Evolutionary conservation across 306 rosid species (phyloP).

Genomic region (Alnus rubra): DNA sequence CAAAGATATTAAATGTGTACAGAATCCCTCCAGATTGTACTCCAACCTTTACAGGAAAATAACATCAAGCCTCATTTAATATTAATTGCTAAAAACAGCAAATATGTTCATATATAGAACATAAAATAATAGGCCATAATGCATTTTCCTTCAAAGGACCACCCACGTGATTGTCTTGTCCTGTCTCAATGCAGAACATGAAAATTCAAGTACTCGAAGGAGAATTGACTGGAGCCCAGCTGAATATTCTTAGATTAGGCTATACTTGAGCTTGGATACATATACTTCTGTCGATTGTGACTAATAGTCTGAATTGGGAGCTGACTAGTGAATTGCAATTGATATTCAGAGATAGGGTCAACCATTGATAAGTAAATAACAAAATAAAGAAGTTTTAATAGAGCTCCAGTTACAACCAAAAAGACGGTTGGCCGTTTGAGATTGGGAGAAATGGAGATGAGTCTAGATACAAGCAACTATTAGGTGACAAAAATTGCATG

Average conservation of each 20-base stretch:
- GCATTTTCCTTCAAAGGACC: background rate
- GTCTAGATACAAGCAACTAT: background rate
- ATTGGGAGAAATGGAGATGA: background rate
- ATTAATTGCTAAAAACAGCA: background rate
- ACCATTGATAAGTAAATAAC: background rate
- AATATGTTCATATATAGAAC: background rate
- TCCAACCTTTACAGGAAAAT: background rate
- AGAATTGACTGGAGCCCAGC: background rate
- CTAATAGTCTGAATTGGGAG: background rate
- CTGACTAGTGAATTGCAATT: background rate
- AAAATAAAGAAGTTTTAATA: background rate
- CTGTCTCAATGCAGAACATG: background rate
- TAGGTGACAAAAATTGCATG: background rate
- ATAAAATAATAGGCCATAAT: background rate
- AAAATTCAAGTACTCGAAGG: background rate
- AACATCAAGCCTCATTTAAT: background rate
- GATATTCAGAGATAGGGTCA: background rate
- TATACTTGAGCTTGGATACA: background rate
- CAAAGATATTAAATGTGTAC: background rate
- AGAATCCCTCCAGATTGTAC: background rate
- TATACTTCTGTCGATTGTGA: background rate
- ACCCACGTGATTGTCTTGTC: background rate
- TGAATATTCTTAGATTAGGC: background rate
- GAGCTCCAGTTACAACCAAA: background rate
- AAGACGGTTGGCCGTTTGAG: background rate